Base-by-base conservation (phyloP, 495 filamentous ascomycete species). In the Penicillium crystallinum region DNA sequence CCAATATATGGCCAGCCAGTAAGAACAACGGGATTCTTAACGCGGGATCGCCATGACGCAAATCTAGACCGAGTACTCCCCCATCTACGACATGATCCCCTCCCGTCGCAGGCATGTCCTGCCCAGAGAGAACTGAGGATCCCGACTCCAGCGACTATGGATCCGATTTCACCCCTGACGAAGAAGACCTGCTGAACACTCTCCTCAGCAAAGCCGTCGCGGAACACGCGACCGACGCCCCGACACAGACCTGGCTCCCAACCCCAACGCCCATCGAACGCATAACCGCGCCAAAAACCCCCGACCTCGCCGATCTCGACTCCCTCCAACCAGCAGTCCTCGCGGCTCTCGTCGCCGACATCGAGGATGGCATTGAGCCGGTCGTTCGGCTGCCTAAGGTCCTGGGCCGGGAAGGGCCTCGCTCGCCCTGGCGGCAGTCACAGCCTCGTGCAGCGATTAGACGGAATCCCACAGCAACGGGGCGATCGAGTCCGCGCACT, bases 81-180 rank as follows among this genome's bases (percentile, higher is more conserved):
- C n/a, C 3, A 27, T 10, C n/a, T 12, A 54, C 46, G 54, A 54
- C 42, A 67, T 63, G 61, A 65, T 29, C 48, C 38, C 47, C 54
- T 31, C 42, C 41, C 25, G 27, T 62, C 50, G 65, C 64, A 72
- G 69, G 65, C 63, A 73, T 75, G 68, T 66, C 67, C 69, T 75
- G 64, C 65, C 53, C 54, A 59, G 55, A 54, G 34, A 53, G 60
- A 53, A 29, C 42, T 52, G 56, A 56, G 1, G 43, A 46, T 33
- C n/a, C 12, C 33, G 62, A 62, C 27, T 56, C 57, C 11, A 64
- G 54, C 58, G 83, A 88, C 50, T 91, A 89, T 74, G 86, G 85
- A 21, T 89, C 85, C 25, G 84, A 89, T 49, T 83, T 89, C 54
- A 81, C 82, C 0, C 66, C 72, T 10, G 85, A 84, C 43, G 86